Percentiles rank a stretch among this genome's conserved stretches.
These are phyloP conservation scores for Ganoderma sinense DNA, from an alignment of 1,284 basidiomycete genomes.

Conservation along the genomic window DNA sequence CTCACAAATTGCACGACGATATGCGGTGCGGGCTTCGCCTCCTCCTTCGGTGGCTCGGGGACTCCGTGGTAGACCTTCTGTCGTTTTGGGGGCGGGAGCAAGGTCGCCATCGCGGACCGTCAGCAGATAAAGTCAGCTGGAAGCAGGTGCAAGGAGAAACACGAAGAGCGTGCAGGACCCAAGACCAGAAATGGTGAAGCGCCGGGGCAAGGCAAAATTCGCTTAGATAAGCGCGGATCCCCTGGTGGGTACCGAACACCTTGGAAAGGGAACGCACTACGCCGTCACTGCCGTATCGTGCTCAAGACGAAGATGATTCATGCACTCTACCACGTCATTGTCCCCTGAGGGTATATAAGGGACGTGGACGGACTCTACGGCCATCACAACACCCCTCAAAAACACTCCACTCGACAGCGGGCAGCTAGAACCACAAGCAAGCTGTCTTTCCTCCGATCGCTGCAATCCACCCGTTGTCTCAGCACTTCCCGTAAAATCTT, in stretches of 20 bases:
- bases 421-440: neutral
- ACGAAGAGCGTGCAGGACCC: conserved; percentile 22
- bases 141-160: conserved; percentile 7
- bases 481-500: conserved; percentile 1
- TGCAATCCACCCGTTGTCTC: conserved; percentile 2
- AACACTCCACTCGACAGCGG: conserved; percentile 9
- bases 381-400: conserved; percentile 6
- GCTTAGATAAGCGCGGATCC: conserved; percentile 17
- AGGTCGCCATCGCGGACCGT: conserved; percentile 83
- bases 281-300: conserved; percentile 10
- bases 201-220: conserved; percentile 9
- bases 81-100: conserved; percentile 86
- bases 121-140: conserved; percentile 15
- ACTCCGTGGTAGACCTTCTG: conserved; percentile 82
- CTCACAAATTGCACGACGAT: conserved; percentile 92
- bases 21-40: conserved; percentile 64
- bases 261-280: conserved; percentile 23
- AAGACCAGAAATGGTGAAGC: conserved; percentile 27
- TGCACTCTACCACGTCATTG: conserved; percentile 10
- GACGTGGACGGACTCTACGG: neutral
- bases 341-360: conserved; percentile 20
- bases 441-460: conserved; percentile 17
- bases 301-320: conserved; percentile 22
- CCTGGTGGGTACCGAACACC: conserved; percentile 28
- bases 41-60: conserved; percentile 67